A percentile compares a stretch with the other conserved stretches of the same genome.
These are phyloP conservation scores for Blastobotrys peoriensis DNA, from an alignment of 805 yeast species.

Conservation along the genomic window DNA sequence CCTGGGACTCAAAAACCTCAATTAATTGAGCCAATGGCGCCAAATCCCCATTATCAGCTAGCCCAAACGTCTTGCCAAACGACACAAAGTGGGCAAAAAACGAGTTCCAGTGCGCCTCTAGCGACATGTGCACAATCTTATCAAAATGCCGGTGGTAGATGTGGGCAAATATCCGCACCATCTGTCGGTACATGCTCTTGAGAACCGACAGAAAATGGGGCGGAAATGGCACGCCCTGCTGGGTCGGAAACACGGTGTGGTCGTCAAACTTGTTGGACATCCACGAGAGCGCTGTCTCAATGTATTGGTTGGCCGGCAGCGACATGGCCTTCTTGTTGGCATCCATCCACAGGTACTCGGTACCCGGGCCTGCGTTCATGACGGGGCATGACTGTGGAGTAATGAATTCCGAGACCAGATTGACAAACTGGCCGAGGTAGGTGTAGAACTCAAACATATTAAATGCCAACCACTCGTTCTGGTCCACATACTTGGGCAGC, in stretches of 20 bases:
- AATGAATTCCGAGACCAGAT: slow-evolving; percentile 83
- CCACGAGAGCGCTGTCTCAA: slow-evolving; percentile 89
- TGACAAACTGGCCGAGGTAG: slow-evolving; percentile 80
- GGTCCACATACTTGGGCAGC: slow-evolving; percentile 89
- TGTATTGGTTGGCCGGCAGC: slow-evolving; percentile 88
- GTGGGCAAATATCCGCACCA: slow-evolving; percentile 94
- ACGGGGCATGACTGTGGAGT: slow-evolving; percentile 86
- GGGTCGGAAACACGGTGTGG: slow-evolving; percentile 86
- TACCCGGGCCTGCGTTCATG: slow-evolving; percentile 93
- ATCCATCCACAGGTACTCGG: slow-evolving; percentile 89
- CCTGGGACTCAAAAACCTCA: slow-evolving; percentile 75
- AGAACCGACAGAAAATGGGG: slow-evolving; percentile 75
- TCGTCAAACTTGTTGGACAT: slow-evolving; percentile 82
- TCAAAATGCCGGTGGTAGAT: slow-evolving; percentile 93
- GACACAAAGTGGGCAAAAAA: slow-evolving; percentile 92
- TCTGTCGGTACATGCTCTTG: slow-evolving; percentile 80
- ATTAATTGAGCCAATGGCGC: slow-evolving; percentile 74
- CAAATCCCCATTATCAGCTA: slow-evolving; percentile 73
- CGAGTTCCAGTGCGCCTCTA: slow-evolving; percentile 98
- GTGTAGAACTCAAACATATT: slow-evolving; percentile 86
- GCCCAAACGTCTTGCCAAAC: slow-evolving; percentile 74
- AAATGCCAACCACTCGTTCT: slow-evolving; percentile 92
- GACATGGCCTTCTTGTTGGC: slow-evolving; percentile 72
- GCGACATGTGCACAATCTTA: slow-evolving; percentile 78
- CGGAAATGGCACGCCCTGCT: slow-evolving; percentile 83